Conservation (phyloP, 1,139 yeast species). For the Magnusiomyces tetraspermus region DNA sequence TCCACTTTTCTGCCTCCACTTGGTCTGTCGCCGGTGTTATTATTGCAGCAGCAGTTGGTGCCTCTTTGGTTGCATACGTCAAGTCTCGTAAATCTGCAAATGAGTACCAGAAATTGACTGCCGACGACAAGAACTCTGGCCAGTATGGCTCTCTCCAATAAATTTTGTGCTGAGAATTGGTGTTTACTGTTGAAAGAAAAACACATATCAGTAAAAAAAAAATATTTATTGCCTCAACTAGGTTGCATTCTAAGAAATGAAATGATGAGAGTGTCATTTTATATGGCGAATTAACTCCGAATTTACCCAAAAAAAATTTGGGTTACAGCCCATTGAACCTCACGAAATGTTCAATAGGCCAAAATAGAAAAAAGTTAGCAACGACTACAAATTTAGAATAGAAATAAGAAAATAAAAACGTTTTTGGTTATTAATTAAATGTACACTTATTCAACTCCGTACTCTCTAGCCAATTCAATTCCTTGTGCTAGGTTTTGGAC, state of each 20-base stretch:
- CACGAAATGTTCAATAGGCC: not conserved
- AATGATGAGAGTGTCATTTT: too few relatives aligned
- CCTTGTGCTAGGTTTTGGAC: conserved; percentile 83
- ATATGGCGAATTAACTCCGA: too few relatives aligned
- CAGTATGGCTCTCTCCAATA: too few relatives aligned
- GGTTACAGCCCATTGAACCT: not conserved
- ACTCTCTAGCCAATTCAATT: conserved; percentile 37
- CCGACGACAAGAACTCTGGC: too few relatives aligned
- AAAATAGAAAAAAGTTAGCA: too few relatives aligned
- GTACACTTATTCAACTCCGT: conserved; percentile 23
- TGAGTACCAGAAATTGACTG: too few relatives aligned
- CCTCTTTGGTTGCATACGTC: not conserved
- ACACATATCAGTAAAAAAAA: too few relatives aligned
- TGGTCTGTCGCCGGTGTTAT: not conserved
- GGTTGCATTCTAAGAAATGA: too few relatives aligned
- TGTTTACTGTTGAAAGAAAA: too few relatives aligned
- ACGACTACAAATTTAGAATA: not conserved
- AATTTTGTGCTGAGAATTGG: too few relatives aligned
- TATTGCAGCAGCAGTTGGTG: not conserved
- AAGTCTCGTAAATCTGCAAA: too few relatives aligned
- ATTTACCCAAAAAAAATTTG: not conserved
- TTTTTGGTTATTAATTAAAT: conserved; percentile 17
- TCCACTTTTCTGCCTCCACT: not conserved
- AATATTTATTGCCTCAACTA: too few relatives aligned
- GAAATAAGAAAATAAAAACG: not conserved